Conservation (phyloP, 768 basidiomycete species). For the Trametes elegans region DNA sequence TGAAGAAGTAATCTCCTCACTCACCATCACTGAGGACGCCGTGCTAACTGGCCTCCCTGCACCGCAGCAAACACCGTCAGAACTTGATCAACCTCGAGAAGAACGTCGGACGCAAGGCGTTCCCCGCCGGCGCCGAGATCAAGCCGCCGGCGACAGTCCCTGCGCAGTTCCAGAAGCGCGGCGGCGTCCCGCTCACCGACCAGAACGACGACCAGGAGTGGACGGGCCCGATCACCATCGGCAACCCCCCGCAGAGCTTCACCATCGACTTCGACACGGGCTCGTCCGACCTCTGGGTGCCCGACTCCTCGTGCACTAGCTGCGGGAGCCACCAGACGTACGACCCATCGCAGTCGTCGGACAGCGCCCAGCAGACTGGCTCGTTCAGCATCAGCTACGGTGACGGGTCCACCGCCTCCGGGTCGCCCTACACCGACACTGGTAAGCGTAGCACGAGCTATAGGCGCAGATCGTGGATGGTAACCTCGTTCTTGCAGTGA, state of each 20-base stretch:
- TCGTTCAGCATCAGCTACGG: slow-evolving; percentile 34
- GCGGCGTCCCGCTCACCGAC: slow-evolving; percentile 5
- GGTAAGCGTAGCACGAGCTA: slow-evolving; percentile 9
- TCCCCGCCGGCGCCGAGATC: slow-evolving; percentile 4
- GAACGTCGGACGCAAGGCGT: slow-evolving; percentile 11
- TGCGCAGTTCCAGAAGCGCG: background rate
- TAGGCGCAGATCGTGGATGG: no score
- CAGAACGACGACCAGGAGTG: slow-evolving; percentile 3
- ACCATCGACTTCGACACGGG: slow-evolving; percentile 23
- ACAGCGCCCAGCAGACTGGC: slow-evolving; percentile 19
- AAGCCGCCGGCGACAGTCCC: background rate
- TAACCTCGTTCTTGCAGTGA: slow-evolving; percentile 12
- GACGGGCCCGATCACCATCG: slow-evolving; percentile 11
- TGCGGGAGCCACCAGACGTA: slow-evolving; percentile 21
- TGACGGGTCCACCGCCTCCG: slow-evolving; percentile 32
- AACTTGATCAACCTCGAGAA: slow-evolving; percentile 20
- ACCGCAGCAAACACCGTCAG: slow-evolving; percentile 16
- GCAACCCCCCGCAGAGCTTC: slow-evolving; percentile 17
- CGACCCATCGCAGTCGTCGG: slow-evolving; percentile 23
- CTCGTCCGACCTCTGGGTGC: slow-evolving; percentile 28
- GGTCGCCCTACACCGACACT: slow-evolving; percentile 32
- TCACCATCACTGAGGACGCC: background rate
- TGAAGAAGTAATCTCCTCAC: slow-evolving; percentile 6
- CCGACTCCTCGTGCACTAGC: slow-evolving; percentile 18
- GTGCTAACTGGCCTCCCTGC: background rate